Conservation (phyloP, 441 rosid genomes). For the Pelargonium fulgidum region DNA sequence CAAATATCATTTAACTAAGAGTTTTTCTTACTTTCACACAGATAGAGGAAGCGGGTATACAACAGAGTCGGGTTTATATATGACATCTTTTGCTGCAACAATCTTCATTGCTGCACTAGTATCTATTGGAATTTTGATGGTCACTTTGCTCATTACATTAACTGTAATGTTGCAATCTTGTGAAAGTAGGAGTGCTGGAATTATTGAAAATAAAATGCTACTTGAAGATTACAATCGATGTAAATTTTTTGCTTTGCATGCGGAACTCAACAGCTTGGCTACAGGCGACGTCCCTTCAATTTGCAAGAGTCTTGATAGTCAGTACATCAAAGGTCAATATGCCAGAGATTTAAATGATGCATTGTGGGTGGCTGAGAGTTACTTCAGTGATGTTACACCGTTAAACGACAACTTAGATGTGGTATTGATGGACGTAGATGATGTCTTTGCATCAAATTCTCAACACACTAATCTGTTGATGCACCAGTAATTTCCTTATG, state of each 20-base stretch:
- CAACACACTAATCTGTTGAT: conserved; percentile 20
- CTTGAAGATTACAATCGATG: conserved; percentile 44
- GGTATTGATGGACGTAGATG: conserved; percentile 63
- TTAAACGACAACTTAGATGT: conserved; percentile 34
- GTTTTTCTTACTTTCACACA: conserved; percentile 22
- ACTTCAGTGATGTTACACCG: conserved; percentile 35
- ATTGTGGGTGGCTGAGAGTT: conserved; percentile 37
- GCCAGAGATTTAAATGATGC: conserved; percentile 48
- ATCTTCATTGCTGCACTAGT: conserved; percentile 56
- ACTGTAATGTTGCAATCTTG: conserved; percentile 70
- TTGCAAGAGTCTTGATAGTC: conserved; percentile 43
- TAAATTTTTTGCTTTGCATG: conserved; percentile 42
- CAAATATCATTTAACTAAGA: background rate
- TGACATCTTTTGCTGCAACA: conserved; percentile 67
- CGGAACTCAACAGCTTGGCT: conserved; percentile 50
- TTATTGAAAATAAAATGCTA: conserved; percentile 34
- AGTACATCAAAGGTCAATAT: conserved; percentile 37
- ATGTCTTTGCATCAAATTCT: conserved; percentile 28
- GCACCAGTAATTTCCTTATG: conserved; percentile 23
- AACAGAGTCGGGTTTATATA: conserved; percentile 63
- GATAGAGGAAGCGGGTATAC: conserved; percentile 48
- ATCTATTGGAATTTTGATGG: conserved; percentile 49
- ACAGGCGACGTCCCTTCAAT: conserved; percentile 38
- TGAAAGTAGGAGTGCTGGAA: conserved; percentile 37
- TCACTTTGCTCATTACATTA: conserved; percentile 52